These are phyloP conservation scores for Pleurotus cornucopiae DNA, from an alignment of 768 basidiomycete species.

Conservation along the genomic window DNA sequence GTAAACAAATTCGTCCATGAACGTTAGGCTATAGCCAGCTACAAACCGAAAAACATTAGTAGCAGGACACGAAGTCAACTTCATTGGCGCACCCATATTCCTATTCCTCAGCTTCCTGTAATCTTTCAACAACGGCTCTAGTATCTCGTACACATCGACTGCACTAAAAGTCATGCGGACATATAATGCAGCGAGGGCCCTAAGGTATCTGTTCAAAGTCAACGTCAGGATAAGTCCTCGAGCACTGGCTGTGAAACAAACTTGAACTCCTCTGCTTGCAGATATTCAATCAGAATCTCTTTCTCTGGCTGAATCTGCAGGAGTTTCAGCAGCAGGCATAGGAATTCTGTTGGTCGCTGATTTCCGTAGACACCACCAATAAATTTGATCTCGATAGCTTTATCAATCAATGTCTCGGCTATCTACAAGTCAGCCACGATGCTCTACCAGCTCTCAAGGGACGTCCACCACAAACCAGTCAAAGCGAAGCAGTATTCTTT, in stretches of 20 bases:
- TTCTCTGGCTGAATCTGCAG: constrained; percentile 97
- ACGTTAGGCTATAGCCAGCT: constrained; percentile 86
- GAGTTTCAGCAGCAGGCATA: constrained; percentile 89
- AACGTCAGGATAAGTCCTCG: constrained; percentile 1
- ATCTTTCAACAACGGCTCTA: constrained; percentile 94
- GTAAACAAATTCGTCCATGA: constrained; percentile 92
- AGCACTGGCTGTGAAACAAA: constrained; percentile 32
- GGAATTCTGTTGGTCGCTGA: constrained; percentile 90
- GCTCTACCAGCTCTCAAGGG: constrained; percentile 1
- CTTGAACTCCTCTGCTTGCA: constrained; percentile 98
- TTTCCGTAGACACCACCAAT: constrained; percentile 97
- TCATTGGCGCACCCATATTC: constrained; percentile 59
- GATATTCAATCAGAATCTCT: constrained; percentile 93
- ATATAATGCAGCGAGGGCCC: constrained; percentile 91
- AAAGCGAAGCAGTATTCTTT: constrained; percentile 99
- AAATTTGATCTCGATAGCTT: constrained; percentile 73
- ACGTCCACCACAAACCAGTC: constrained; percentile 54
- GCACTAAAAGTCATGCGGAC: constrained; percentile 92
- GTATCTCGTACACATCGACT: constrained; percentile 85
- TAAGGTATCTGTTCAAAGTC: constrained; percentile 65
- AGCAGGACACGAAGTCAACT: background rate
- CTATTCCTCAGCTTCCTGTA: constrained; percentile 84
- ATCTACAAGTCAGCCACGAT: constrained; percentile 8
- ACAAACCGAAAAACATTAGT: constrained; percentile 4
- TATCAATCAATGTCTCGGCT: constrained; percentile 95